These are phyloP conservation scores for Globomyces sp. DNA, from an alignment of 371 early-diverging fungal genomes.

Conservation along the genomic window DNA sequence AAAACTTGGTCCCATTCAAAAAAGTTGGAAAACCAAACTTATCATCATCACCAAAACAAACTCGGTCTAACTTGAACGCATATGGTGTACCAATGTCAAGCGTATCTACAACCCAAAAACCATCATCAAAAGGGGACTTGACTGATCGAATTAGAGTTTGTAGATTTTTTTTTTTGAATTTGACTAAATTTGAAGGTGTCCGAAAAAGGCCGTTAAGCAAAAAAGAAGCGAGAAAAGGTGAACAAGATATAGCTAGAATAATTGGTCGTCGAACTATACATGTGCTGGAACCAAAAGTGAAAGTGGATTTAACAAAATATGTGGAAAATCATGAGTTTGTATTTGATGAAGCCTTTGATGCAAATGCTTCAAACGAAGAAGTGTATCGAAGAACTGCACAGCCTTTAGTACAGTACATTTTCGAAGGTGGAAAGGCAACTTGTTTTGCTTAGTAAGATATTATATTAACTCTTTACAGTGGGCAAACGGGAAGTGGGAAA, in stretches of 20 bases:
- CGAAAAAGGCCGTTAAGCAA: conserved; percentile 91
- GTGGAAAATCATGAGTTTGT: conserved; percentile 91
- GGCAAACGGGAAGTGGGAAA: conserved; percentile 96
- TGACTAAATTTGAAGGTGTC: conserved; percentile 41
- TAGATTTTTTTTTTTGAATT: not conserved
- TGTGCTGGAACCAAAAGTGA: conserved; percentile 86
- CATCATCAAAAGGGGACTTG: conserved; percentile 41
- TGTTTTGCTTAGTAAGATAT: conserved; percentile 94
- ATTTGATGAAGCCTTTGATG: conserved; percentile 97
- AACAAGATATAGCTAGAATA: conserved; percentile 78
- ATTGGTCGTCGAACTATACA: conserved; percentile 65
- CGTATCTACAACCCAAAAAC: conserved; percentile 17
- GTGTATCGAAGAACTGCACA: conserved; percentile 90
- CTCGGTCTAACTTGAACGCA: conserved; percentile 37
- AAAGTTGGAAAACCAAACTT: not conserved
- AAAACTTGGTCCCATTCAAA: not conserved
- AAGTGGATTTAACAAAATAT: conserved; percentile 92
- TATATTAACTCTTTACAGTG: conserved; percentile 49
- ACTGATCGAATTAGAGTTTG: conserved; percentile 91
- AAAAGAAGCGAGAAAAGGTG: conserved; percentile 71
- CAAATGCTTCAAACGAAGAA: conserved; percentile 72
- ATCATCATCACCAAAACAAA: conserved; percentile 7
- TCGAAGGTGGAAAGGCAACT: conserved; percentile 95
- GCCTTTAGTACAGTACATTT: conserved; percentile 92
- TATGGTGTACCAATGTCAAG: conserved; percentile 45